These are phyloP conservation scores for Lophiostoma macrostomum DNA, from an alignment of 495 filamentous ascomycete genomes.

Conservation along the genomic window DNA sequence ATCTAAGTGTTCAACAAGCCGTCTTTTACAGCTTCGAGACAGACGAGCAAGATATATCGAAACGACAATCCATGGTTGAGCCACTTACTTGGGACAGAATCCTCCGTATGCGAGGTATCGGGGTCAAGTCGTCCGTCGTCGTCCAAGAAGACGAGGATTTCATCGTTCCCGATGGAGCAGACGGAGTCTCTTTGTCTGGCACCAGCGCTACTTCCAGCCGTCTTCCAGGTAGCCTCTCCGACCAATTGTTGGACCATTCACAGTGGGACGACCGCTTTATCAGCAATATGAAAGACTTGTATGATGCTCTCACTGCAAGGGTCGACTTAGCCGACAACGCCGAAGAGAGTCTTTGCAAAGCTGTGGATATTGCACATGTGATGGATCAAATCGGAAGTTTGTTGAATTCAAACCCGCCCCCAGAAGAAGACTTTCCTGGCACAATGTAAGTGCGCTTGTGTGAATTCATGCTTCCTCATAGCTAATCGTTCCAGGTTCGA, in stretches of 20 bases:
- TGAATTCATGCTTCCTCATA: too few species aligned
- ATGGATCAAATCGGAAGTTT: neutral
- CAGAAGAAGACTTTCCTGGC: too few species aligned
- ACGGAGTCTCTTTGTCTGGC: neutral
- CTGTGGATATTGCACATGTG: too few species aligned
- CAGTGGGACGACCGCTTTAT: neutral
- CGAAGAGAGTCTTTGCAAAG: too few species aligned
- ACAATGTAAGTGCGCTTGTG: too few species aligned
- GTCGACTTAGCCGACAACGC: neutral
- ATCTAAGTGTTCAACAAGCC: conserved; percentile 19
- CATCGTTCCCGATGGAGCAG: conserved; percentile 29
- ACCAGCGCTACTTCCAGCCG: too few species aligned
- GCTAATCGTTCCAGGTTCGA: too few species aligned
- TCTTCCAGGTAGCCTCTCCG: neutral
- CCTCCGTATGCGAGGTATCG: neutral
- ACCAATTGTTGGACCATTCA: neutral
- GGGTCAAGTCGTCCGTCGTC: neutral
- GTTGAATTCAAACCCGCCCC: too few species aligned
- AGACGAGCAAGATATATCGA: neutral
- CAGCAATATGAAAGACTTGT: neutral
- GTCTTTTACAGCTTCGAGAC: conserved; percentile 6
- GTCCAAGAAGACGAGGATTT: conserved; percentile 25
- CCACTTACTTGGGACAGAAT: neutral
- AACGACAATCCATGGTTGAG: neutral
- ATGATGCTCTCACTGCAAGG: neutral